A percentile compares a stretch with the other conserved stretches of the same genome.
Conservation (phyloP, 2,329 filamentous ascomycete genomes). For the Penicillium sp. region DNA sequence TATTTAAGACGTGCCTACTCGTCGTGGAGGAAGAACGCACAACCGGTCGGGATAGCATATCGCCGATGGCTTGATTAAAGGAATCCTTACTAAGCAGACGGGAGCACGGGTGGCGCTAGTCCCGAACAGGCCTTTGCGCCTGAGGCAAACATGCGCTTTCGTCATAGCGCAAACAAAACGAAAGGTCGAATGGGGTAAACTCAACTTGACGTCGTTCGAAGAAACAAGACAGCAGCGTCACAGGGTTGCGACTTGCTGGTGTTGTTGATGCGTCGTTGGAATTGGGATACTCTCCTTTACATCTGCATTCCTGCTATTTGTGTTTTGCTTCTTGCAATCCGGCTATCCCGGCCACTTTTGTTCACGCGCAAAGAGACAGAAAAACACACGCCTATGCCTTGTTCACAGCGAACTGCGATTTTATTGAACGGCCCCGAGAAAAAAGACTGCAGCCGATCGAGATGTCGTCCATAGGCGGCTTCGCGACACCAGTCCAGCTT, state of each 20-base stretch:
- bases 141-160: neutral
- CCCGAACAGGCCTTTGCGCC: neutral
- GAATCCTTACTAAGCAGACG: neutral
- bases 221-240: slow-evolving; percentile 16
- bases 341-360: neutral
- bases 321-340: neutral
- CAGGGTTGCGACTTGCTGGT: neutral
- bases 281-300: neutral
- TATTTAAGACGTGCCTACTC: slow-evolving; percentile 35
- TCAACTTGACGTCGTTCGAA: slow-evolving; percentile 24
- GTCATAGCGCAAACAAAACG: slow-evolving; percentile 5
- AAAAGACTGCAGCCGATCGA: neutral
- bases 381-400: neutral
- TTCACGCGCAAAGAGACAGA: neutral
- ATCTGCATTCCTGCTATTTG: neutral
- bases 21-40: slow-evolving; percentile 42
- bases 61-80: neutral
- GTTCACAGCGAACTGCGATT: neutral
- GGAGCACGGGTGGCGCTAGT: neutral
- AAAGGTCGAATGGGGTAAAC: neutral
- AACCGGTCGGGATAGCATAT: neutral
- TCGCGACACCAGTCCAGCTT: neutral
- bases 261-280: neutral
- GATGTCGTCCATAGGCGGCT: neutral
- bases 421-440: neutral